Percentiles rank a stretch among this genome's conserved stretches.
Conservation (phyloP, 805 yeast genomes). For the Candida ficus region DNA sequence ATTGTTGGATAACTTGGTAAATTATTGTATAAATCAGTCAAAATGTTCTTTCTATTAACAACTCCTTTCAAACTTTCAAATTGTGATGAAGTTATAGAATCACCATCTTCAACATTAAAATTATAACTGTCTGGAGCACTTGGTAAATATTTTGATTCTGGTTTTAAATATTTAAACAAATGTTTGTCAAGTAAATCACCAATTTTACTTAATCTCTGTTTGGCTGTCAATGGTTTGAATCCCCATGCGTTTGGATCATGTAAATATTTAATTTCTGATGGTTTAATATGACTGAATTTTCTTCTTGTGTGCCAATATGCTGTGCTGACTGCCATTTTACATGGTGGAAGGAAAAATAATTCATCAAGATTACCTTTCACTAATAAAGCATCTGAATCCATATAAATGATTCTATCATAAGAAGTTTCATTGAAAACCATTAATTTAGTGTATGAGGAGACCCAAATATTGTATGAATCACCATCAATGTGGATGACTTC, state of each 20-base stretch:
- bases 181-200: slow-evolving; percentile 2
- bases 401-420: slow-evolving; percentile 48
- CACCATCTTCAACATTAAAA: background rate
- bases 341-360: slow-evolving; percentile 44
- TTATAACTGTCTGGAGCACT: background rate
- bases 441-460: slow-evolving; percentile 49
- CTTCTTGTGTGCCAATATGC: slow-evolving; percentile 35
- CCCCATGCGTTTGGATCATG: slow-evolving; percentile 17
- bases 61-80: background rate
- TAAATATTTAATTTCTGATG: slow-evolving; percentile 14
- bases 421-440: slow-evolving; percentile 43
- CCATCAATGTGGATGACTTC: slow-evolving; percentile 15
- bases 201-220: slow-evolving; percentile 17
- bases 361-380: slow-evolving; percentile 42
- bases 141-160: background rate
- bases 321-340: slow-evolving; percentile 41
- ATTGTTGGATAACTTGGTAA: slow-evolving; percentile 31
- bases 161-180: slow-evolving; percentile 1
- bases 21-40: slow-evolving; percentile 30
- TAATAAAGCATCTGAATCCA: slow-evolving; percentile 52
- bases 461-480: slow-evolving; percentile 33
- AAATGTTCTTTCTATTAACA: slow-evolving; percentile 13
- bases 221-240: slow-evolving; percentile 20
- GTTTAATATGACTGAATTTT: slow-evolving; percentile 20
- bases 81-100: background rate